Evolutionary conservation across 441 rosid genomes (phyloP).

Genomic region (Oxalis stricta): DNA sequence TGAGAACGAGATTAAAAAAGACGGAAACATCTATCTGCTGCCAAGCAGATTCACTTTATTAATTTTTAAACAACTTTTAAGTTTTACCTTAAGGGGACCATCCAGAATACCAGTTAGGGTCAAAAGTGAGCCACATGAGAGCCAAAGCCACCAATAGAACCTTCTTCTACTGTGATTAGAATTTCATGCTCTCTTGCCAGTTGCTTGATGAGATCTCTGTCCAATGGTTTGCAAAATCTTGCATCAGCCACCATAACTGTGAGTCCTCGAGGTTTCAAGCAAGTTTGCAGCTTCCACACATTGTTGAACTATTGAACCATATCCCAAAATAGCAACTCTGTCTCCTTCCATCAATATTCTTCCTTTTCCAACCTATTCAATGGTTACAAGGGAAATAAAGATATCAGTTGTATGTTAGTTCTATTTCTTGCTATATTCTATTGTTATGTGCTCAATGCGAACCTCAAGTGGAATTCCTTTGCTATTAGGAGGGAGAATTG

Average conservation of each 20-base stretch:
- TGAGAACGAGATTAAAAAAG: not conserved
- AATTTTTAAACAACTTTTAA: not conserved
- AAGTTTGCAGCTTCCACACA: conserved; percentile 35
- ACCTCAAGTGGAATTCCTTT: conserved; percentile 58
- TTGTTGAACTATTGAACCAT: conserved; percentile 51
- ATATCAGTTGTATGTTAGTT: not conserved
- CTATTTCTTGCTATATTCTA: not conserved
- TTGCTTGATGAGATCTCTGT: conserved; percentile 35
- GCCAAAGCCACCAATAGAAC: conserved; percentile 56
- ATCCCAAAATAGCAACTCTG: conserved; percentile 53
- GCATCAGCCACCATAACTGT: conserved; percentile 56
- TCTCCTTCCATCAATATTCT: conserved; percentile 48
- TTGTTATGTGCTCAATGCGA: conserved; percentile 7
- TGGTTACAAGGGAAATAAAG: not conserved
- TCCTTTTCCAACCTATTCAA: conserved; percentile 52
- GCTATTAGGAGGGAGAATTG: conserved; percentile 30
- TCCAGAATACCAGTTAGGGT: conserved; percentile 43
- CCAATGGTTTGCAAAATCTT: conserved; percentile 72
- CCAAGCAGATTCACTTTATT: conserved; percentile 1
- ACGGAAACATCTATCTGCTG: not conserved
- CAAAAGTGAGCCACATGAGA: conserved; percentile 56
- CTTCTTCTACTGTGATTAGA: conserved; percentile 53
- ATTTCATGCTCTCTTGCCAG: conserved; percentile 49
- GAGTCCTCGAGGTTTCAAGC: conserved; percentile 25
- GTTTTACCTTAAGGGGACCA: conserved; percentile 56